A percentile compares a stretch with the other conserved stretches of the same genome.
These are phyloP conservation scores for Cryphonectria parasitica DNA, from an alignment of 2,329 filamentous ascomycete species.

Conservation along the genomic window DNA sequence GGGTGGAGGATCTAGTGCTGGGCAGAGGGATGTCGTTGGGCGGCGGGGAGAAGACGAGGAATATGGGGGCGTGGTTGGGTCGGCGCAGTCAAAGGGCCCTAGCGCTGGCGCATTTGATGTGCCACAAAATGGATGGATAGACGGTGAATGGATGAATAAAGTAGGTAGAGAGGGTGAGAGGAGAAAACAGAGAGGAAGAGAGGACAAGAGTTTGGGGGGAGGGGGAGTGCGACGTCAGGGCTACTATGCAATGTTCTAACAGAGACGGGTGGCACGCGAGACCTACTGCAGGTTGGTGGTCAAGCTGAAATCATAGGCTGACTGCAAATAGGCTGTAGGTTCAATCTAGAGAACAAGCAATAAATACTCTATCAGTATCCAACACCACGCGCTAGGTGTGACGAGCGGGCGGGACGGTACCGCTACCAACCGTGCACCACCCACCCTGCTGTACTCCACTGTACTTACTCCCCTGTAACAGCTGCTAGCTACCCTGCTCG, in stretches of 20 bases:
- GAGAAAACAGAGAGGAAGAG: neutral
- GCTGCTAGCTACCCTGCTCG: neutral
- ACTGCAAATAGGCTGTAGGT: neutral
- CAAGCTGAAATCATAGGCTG: neutral
- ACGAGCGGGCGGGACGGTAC: neutral
- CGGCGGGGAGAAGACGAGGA: neutral
- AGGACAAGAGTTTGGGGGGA: neutral
- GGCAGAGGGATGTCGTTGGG: slow-evolving; percentile 7
- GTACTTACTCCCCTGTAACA: neutral
- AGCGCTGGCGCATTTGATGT: neutral
- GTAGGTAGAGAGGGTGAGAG: neutral
- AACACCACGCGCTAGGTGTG: neutral
- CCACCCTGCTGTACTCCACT: neutral
- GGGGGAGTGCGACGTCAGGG: neutral
- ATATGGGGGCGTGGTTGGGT: neutral
- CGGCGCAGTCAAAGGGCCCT: neutral
- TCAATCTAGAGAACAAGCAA: neutral
- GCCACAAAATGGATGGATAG: neutral
- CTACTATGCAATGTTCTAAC: neutral
- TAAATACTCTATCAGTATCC: neutral
- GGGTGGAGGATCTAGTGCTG: neutral
- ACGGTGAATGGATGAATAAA: neutral
- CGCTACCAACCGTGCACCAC: neutral
- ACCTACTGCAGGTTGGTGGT: neutral
- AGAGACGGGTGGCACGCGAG: neutral